Percentiles rank a stretch among this genome's conserved stretches.
These are phyloP conservation scores for Botrytis medusae DNA, from an alignment of 2,329 filamentous ascomycete species.

Conservation along the genomic window DNA sequence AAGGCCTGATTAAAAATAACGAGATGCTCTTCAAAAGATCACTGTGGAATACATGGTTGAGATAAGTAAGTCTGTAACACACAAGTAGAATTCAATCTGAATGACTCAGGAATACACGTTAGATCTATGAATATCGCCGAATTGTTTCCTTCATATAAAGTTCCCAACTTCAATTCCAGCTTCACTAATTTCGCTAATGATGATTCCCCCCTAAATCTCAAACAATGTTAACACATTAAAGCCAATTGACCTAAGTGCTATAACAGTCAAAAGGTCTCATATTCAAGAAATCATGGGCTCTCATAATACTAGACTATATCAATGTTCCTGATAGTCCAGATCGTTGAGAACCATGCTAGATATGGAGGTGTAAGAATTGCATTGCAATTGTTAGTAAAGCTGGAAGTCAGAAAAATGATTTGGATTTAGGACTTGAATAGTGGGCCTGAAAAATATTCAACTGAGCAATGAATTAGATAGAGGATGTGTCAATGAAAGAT, in stretches of 20 bases:
- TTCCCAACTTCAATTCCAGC: background rate
- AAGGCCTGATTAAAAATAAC: accelerated
- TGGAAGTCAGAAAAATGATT: background rate
- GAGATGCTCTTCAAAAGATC: background rate
- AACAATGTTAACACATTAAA: background rate
- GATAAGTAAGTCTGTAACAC: background rate
- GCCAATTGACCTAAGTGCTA: background rate
- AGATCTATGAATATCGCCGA: background rate
- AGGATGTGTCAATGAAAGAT: background rate
- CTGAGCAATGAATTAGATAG: background rate
- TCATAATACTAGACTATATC: background rate
- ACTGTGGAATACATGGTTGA: background rate
- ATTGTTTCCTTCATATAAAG: background rate
- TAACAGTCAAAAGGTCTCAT: background rate
- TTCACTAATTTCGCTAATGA: background rate
- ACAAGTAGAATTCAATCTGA: background rate
- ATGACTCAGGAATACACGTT: background rate
- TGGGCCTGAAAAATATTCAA: background rate
- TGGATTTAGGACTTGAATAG: background rate
- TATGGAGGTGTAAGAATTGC: background rate
- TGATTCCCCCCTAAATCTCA: background rate
- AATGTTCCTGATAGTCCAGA: background rate
- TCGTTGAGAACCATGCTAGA: background rate
- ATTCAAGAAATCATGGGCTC: background rate
- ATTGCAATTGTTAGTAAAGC: background rate